Percentiles rank a stretch among this genome's conserved stretches.
Evolutionary conservation across 1,284 basidiomycete genomes (phyloP).

Genomic region (Leccinum olivaceoglutinosum): DNA sequence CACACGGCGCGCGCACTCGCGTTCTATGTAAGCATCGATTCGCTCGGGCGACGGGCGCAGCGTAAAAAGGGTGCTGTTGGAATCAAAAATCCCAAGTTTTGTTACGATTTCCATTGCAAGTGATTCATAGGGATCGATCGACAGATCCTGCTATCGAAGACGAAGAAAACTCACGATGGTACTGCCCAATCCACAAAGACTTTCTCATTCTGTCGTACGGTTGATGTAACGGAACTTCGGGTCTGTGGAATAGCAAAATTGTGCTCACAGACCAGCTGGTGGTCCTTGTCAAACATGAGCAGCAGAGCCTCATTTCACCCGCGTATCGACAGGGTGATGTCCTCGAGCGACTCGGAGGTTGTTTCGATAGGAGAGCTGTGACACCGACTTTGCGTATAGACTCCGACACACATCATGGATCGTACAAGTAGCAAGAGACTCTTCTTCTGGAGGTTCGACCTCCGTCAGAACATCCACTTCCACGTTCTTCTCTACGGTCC

Average conservation of each 20-base stretch:
- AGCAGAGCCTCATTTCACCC: slow-evolving; percentile 62
- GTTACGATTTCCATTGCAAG: slow-evolving; percentile 58
- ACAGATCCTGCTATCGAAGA: slow-evolving; percentile 8
- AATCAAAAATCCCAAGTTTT: slow-evolving; percentile 54
- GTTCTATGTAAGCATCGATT: slow-evolving; percentile 56
- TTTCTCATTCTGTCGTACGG: slow-evolving; percentile 58
- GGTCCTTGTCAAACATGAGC: slow-evolving; percentile 63
- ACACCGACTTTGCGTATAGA: too few relatives aligned
- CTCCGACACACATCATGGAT: slow-evolving; percentile 5
- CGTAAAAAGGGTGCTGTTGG: slow-evolving; percentile 50
- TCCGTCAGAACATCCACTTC: slow-evolving; percentile 14
- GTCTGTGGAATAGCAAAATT: slow-evolving; percentile 63
- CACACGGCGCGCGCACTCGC: slow-evolving; percentile 66
- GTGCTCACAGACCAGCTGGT: slow-evolving; percentile 47
- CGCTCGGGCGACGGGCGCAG: slow-evolving; percentile 43
- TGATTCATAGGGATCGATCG: slow-evolving; percentile 8
- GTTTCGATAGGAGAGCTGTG: slow-evolving; percentile 67
- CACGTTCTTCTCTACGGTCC: slow-evolving; percentile 7
- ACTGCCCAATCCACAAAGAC: slow-evolving; percentile 28
- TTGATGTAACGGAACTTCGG: slow-evolving; percentile 54
- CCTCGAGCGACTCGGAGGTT: slow-evolving; percentile 44
- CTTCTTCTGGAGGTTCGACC: slow-evolving; percentile 14
- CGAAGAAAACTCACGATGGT: slow-evolving; percentile 23
- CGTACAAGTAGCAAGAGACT: background rate
- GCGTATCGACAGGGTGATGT: slow-evolving; percentile 56